phyloP scores from a whole-genome alignment of 768 basidiomycete genomes.

The Nevesoporus exiguus region DNA sequence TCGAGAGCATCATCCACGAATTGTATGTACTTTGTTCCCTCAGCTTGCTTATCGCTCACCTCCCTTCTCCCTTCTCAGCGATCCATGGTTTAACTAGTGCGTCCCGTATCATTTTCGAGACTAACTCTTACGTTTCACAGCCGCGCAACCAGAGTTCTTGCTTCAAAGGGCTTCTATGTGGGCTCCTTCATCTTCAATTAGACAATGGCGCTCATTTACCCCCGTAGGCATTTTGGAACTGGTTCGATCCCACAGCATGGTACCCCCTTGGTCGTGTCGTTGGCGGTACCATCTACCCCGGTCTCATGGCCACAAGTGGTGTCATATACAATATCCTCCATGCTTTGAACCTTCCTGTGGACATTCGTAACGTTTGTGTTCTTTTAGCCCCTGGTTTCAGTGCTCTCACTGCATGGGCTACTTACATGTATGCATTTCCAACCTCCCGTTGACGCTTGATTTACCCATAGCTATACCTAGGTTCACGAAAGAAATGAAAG shows the following conservation, averaged over 20 bases:
- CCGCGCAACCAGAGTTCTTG: slow-evolving; percentile 89
- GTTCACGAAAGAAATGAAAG: slow-evolving; percentile 97
- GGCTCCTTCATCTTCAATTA: slow-evolving; percentile 27
- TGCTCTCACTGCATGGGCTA: slow-evolving; percentile 93
- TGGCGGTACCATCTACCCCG: slow-evolving; percentile 97
- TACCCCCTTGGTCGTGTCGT: slow-evolving; percentile 98
- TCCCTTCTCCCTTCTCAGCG: slow-evolving; percentile 47
- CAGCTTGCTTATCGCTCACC: not conserved
- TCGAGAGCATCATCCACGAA: slow-evolving; percentile 99
- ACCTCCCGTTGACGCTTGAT: not conserved
- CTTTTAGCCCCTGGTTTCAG: slow-evolving; percentile 96
- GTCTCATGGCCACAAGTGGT: slow-evolving; percentile 96
- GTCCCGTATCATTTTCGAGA: slow-evolving; percentile 29
- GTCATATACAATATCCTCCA: slow-evolving; percentile 93
- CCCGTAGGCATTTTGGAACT: slow-evolving; percentile 97
- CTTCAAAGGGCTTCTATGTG: slow-evolving; percentile 94
- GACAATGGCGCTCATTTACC: slow-evolving; percentile 5
- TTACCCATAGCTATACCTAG: slow-evolving; percentile 37
- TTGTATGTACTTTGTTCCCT: slow-evolving; percentile 58
- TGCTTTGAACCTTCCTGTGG: slow-evolving; percentile 88
- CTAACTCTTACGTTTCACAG: slow-evolving; percentile 37
- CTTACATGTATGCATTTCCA: slow-evolving; percentile 71
- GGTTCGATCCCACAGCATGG: slow-evolving; percentile 99
- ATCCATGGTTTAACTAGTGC: slow-evolving; percentile 99
- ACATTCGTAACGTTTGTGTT: slow-evolving; percentile 96